Evolutionary conservation across 345 rosid species (phyloP), one percentile per base, ranked within the genome.

Genomic region (Brassica carinata): DNA sequence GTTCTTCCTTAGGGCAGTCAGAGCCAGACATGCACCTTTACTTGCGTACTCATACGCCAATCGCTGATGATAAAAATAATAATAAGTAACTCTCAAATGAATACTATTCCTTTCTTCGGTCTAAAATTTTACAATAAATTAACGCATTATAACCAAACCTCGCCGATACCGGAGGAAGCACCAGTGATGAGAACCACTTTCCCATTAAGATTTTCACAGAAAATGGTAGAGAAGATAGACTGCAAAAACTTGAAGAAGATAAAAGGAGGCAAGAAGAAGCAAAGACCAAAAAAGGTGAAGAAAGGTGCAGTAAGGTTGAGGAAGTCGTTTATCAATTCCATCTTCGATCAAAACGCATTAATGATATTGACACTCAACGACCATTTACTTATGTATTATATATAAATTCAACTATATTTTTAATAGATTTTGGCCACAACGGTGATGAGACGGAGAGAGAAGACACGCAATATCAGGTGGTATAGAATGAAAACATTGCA

Each of bases 101-200:
- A 36, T 19, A 30, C 51, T 18, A 43, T 17, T 64, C 8, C 71
- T 10, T 18, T 18, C 9, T 5, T 57, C 23, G 15, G 59, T 48
- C 3, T 62, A 73, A 6, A 67, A 14, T 14, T 43, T 26, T 27
- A 27, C 17, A 30, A 58, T 0, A 13, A 48, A 9, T 43, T 43
- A 43, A 53, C 17, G 7, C 15, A 36, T 8, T 34, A 53, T 51
- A 74, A 73, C 18, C 30, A 61, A 61, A 87, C 92, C 92, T 90
- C 93, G 67, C 93, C 94, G 1, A 90, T 86, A 58, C 91, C 92
- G 1, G 96, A 89, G 61, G 93, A 89, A 48, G 90, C 91, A 7
- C 91, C 92, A 15, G 92, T 89, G 55, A 89, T 87, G 61, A 91
- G 84, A 45, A 84, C 89, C 1, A 84, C 93, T 77, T 88, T 91